A percentile compares a stretch with the other conserved stretches of the same genome.
Conservation (phyloP, 2,329 filamentous ascomycete genomes). For the Pestalotiopsis sp. region DNA sequence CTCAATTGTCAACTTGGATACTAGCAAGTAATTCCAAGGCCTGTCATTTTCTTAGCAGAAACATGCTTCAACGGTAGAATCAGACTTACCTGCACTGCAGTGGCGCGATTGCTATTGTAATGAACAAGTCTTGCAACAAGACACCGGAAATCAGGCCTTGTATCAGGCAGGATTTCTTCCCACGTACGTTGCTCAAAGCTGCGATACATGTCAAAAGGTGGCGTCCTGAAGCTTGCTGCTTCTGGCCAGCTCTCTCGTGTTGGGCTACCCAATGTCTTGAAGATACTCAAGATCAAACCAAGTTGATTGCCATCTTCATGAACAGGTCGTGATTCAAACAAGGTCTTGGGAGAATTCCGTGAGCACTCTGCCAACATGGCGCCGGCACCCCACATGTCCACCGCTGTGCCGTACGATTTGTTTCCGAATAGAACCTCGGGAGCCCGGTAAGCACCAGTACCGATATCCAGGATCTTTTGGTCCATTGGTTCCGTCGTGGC, state of each 20-base stretch:
- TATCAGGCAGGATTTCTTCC: constrained; percentile 68
- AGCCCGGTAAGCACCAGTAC: constrained; percentile 87
- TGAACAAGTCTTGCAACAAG: constrained; percentile 70
- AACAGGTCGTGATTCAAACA: constrained; percentile 78
- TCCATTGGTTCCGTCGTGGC: constrained; percentile 63
- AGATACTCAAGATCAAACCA: constrained; percentile 88
- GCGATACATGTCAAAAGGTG: constrained; percentile 90
- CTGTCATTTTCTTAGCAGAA: neutral
- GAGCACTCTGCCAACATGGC: constrained; percentile 80
- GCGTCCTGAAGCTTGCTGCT: constrained; percentile 65
- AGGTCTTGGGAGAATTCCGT: constrained; percentile 54
- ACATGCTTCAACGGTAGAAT: neutral
- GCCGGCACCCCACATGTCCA: constrained; percentile 92
- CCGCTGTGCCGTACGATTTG: constrained; percentile 67
- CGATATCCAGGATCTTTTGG: constrained; percentile 87
- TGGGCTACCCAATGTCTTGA: constrained; percentile 88
- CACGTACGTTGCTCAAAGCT: constrained; percentile 71
- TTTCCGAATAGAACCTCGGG: constrained; percentile 91
- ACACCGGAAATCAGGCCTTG: constrained; percentile 61
- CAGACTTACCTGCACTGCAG: constrained; percentile 59
- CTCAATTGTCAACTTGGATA: neutral
- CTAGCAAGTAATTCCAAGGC: neutral
- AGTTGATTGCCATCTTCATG: constrained; percentile 88
- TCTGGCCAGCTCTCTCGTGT: constrained; percentile 83
- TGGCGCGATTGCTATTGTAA: constrained; percentile 74